Evolutionary conservation across 495 filamentous ascomycete species (phyloP).

Genomic region (Tuber calosporum): DNA sequence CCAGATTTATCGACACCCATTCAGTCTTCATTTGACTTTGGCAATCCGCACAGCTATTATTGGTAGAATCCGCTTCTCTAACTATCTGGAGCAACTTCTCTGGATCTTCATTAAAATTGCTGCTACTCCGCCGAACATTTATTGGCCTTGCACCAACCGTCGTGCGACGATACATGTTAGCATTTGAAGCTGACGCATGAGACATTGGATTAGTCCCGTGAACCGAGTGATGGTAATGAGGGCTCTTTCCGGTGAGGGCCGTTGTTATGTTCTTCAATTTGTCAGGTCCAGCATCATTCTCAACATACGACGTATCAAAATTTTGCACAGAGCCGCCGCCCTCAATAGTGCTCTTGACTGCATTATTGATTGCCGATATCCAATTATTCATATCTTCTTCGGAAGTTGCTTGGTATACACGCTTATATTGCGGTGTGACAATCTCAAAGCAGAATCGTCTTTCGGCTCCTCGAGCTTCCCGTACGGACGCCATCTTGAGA

Average conservation of each 20-base stretch:
- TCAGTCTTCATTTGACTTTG: slow-evolving; percentile 85
- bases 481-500: slow-evolving; percentile 89
- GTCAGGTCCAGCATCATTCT: slow-evolving; percentile 39
- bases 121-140: slow-evolving; percentile 57
- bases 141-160: slow-evolving; percentile 85
- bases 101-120: slow-evolving; percentile 70
- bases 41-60: slow-evolving; percentile 92
- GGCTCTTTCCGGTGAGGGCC: slow-evolving; percentile 86
- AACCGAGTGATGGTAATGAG: slow-evolving; percentile 51
- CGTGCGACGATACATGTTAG: slow-evolving; percentile 65
- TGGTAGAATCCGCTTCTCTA: slow-evolving; percentile 84
- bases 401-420: slow-evolving; percentile 94
- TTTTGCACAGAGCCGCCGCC: slow-evolving; percentile 52
- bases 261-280: slow-evolving; percentile 50
- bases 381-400: slow-evolving; percentile 97
- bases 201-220: slow-evolving; percentile 42
- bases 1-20: slow-evolving; percentile 98
- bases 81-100: slow-evolving; percentile 77
- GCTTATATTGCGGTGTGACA: slow-evolving; percentile 92
- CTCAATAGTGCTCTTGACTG: slow-evolving; percentile 90
- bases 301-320: slow-evolving; percentile 38
- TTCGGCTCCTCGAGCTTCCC: slow-evolving; percentile 88
- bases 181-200: slow-evolving; percentile 45
- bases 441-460: slow-evolving; percentile 97
- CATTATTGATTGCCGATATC: slow-evolving; percentile 96